These are phyloP conservation scores for Lactarius hengduanensis DNA, from an alignment of 768 basidiomycete species.

Conservation along the genomic window DNA sequence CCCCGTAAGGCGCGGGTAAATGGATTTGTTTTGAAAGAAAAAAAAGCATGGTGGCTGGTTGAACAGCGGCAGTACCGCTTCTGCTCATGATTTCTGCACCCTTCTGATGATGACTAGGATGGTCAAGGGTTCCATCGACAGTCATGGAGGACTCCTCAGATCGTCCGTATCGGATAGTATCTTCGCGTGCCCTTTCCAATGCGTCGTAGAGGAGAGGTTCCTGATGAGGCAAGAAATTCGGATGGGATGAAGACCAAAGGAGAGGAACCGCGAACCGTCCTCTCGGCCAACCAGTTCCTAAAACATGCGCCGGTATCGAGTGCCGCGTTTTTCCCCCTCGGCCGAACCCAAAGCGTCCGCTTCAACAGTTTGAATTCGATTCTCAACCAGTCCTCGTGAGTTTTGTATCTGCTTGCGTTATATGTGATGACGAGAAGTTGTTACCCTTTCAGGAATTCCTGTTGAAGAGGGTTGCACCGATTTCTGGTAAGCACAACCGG, in stretches of 20 bases:
- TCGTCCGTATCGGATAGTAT: slow-evolving; percentile 39
- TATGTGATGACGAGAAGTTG: slow-evolving; percentile 58
- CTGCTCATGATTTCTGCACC: slow-evolving; percentile 10
- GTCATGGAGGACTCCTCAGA: slow-evolving; percentile 40
- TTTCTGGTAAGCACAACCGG: slow-evolving; percentile 14
- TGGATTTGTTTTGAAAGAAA: too few species aligned
- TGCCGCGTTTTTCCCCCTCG: slow-evolving; percentile 53
- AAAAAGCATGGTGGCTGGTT: slow-evolving; percentile 56
- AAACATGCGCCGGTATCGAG: slow-evolving; percentile 68
- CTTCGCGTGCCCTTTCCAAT: slow-evolving; percentile 48
- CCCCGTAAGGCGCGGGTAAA: too few species aligned
- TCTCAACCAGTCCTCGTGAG: slow-evolving; percentile 25
- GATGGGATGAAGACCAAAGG: not conserved
- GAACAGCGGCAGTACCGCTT: slow-evolving; percentile 37
- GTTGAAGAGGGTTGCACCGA: slow-evolving; percentile 69
- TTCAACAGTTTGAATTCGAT: slow-evolving; percentile 51
- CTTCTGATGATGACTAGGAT: slow-evolving; percentile 14
- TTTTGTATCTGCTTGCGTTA: slow-evolving; percentile 17
- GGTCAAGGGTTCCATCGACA: slow-evolving; percentile 40
- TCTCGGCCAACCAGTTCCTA: slow-evolving; percentile 77
- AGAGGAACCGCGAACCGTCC: slow-evolving; percentile 49
- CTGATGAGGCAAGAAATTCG: slow-evolving; percentile 39
- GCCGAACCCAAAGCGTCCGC: slow-evolving; percentile 62
- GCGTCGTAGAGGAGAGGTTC: slow-evolving; percentile 57
- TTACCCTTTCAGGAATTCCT: slow-evolving; percentile 74